Evolutionary conservation across 2,329 filamentous ascomycete species (phyloP), one percentile per base, ranked within the genome.

Genomic region (Microdochium bolleyi): DNA sequence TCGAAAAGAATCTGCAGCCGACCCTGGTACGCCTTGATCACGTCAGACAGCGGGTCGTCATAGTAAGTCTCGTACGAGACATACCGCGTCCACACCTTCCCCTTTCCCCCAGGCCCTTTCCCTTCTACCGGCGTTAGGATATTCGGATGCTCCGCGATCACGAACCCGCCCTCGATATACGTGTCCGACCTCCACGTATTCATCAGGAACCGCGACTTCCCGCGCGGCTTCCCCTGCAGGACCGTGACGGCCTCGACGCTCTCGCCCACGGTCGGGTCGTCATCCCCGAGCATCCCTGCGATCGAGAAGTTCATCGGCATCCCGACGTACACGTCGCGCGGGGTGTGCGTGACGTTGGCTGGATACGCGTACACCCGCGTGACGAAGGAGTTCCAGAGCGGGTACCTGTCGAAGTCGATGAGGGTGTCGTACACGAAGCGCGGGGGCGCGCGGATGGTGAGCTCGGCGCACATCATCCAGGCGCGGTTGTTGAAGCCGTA

Each of bases 1-100:
- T 60, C 57, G 30, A 56, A 61, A 44, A 57, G 52, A 4, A 50
- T 19, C 38, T 61, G 56, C 27, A 61, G 49, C 48, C 54, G 48
- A 2, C 51, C 49, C 30, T 54, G 52, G 10, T 60, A 37, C 10
- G 60, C 41, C 9, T 53, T 54, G 9, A 64, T 54, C 7, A 48
- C 24, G 4, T 51, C 53, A 7, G 58, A 61, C 8, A 52, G 16
- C 37, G 57, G 52, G 4, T 58, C 59, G 7, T 55, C 46, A 46
- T 64, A 64, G 44, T 62, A 64, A 19, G 62, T 63, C 53, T 64
- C 62, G 49, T 61, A 64, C 19, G 61, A 64, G 10, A 64, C 49
- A 41, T 61, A 59, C 30, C 58, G 53, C 7, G 63, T 64, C 14
- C 56, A 55, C 2, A 56, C 57, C 24, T n/a, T 58, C 50, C 2